Base-by-base conservation (phyloP, 148 eudicot genomes). In the Fagopyrum tataricum region DNA sequence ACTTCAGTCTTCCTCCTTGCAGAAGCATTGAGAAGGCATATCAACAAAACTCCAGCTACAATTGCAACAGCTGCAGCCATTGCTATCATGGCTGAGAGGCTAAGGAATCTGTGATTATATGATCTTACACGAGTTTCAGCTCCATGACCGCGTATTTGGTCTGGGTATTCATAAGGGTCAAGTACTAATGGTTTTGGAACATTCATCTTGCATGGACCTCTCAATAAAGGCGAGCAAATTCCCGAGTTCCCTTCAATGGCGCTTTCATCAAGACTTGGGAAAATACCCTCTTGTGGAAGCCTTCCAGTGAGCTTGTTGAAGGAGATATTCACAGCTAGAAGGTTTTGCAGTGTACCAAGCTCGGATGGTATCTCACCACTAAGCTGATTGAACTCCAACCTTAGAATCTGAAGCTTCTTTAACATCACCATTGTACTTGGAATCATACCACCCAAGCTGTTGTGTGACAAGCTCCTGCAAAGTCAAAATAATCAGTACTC, bases 151-250 rank as follows among this genome's bases (percentile, higher is more conserved):
- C 82, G 90, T 39, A 43, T 80, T 78, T 84, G 90, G 26, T 79
- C 55, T 8, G 81, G 87, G 41, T 78, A 85, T 14, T 84, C 90
- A 37, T 87, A 74, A 0, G 99, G 99, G 64, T 96, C 84, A 43
- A 96, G 86, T 49, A 90, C 96, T 73, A 96, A 75, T 48, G 99
- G 99, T 90, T 96, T 96, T 76, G 90, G 96, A 52, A 90, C 92
- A 74, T 92, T 76, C 78, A 96, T 74, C 66, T 81, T 89, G 73
- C 99, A 96, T 10, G 97, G 97, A 24, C 94, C 96, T 76, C 85
- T 92, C 18, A 96, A 47, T 55, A 90, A 81, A 44, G 97, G 99
- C 7, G 99, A 90, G 76, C 99, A 92, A 72, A 96, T 80, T 12
- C 99, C 99, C 21, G 78, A 26, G 83, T 96, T 96, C 9, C 96